Base-by-base conservation (phyloP, 2,329 filamentous ascomycete genomes). In the Myriangium duriaei region DNA sequence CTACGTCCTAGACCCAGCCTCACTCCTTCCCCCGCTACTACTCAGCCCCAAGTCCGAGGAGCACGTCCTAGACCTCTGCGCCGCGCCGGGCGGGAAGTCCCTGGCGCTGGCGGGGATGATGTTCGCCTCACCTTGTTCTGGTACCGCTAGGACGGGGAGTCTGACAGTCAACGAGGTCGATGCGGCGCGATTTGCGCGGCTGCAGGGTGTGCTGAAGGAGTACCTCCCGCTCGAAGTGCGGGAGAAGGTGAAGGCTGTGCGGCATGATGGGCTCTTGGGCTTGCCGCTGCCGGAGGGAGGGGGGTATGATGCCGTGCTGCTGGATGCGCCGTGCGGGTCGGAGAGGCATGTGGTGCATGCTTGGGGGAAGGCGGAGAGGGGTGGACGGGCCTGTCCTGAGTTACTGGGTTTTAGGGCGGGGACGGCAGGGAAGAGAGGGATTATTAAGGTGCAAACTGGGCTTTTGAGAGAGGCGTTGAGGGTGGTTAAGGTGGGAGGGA, bases 261-360 rank as follows among this genome's bases (percentile, higher is more conserved):
- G 48, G n/a, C 30, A 50, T 2, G 49, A 54, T 37, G 48, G 39
- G 46, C 44, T n/a, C 45, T 42, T 11, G 45, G 42, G 11, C 46
- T 47, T 16, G 45, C 56, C 1, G 50, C 52, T n/a, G 0, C 46
- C 51, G 5, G 55, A 55, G 0, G 43, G 48, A 1, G 53, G 51
- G 2, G 53, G 54, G 6, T 64, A 61, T 42, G 61, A 63, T 39
- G 59, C 57, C 34, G 57, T 62, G 1, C 50, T 63, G 3, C 49
- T 63, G 4, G 60, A 64, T 39, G 59, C 59, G 3, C 59, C 61
- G 11, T 63, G 60, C 42, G 62, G 58, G 4, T 59, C 56, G 19
- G 59, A 63, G 42, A 50, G 61, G 11, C 59, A 63, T 34, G 52
- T 63, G 18, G 51, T 63, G 16, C 58, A 60, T 33, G 53, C 55